Conservation (phyloP, 441 rosid species). For the Pelargonium fulgidum region DNA sequence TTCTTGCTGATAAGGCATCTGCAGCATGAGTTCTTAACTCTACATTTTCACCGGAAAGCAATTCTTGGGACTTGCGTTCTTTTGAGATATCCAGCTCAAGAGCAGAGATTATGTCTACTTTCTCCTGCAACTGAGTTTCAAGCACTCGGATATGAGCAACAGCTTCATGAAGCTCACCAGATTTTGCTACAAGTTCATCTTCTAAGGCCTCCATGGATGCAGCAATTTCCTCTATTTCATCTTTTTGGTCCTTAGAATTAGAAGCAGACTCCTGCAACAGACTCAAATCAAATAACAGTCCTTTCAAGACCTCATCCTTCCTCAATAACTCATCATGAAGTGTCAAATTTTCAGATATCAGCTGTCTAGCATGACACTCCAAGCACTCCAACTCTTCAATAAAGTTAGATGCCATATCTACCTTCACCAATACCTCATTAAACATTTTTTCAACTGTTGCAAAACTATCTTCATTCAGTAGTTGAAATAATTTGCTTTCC, state of each 20-base stretch:
- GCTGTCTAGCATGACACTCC: slow-evolving; percentile 43
- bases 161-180: slow-evolving; percentile 52
- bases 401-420: slow-evolving; percentile 37
- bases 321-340: slow-evolving; percentile 66
- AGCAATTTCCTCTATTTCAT: slow-evolving; percentile 64
- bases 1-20: slow-evolving; percentile 43
- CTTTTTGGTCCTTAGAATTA: slow-evolving; percentile 66
- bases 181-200: slow-evolving; percentile 57
- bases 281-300: slow-evolving; percentile 82
- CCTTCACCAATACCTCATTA: slow-evolving; percentile 39
- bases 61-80: slow-evolving; percentile 32
- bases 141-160: slow-evolving; percentile 48
- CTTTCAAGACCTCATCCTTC: slow-evolving; percentile 78
- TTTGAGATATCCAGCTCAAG: slow-evolving; percentile 47
- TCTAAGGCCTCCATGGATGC: slow-evolving; percentile 63
- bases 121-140: slow-evolving; percentile 66
- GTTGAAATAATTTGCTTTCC: slow-evolving; percentile 28
- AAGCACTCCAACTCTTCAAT: slow-evolving; percentile 46
- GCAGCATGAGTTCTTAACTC: slow-evolving; percentile 42
- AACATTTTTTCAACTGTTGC: slow-evolving; percentile 39
- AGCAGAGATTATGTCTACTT: slow-evolving; percentile 38
- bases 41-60: slow-evolving; percentile 41
- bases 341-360: slow-evolving; percentile 46
- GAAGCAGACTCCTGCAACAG: slow-evolving; percentile 92
- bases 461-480: slow-evolving; percentile 33